Base-by-base conservation (phyloP, 192 early-diverging fungal species). In the Rhizoclosmatium sp. region DNA sequence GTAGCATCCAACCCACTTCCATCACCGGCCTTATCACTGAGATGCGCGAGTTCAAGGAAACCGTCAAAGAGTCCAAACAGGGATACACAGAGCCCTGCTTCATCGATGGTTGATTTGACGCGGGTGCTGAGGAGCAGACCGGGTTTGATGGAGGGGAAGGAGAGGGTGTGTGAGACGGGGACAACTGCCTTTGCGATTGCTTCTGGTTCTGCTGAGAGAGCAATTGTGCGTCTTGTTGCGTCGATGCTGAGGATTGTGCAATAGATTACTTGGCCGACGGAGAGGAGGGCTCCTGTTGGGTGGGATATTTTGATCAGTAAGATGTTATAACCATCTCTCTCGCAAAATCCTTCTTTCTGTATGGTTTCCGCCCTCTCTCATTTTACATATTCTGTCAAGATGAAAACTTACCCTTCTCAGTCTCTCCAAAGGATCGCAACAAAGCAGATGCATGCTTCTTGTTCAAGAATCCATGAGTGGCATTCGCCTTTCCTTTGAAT, bases 31-130 rank as follows among this genome's bases (percentile, higher is more conserved):
- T 64, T 64, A 4, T 60, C 47, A 47, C 61, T 74, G 86, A 84
- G 1, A 69, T 93, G 92, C 51, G 85, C 84, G 65, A 90, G 69
- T 56, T 92, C 91, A 39, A 95, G 89, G 2, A 85, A 88, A 69
- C 92, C 93, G 75, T 94, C 89, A 75, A 96, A 94, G 60, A 95
- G 86, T n/a, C 93, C 94, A 89, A 95, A 91, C 78, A 96, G 91
- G 58, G 90, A 89, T 60, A 93, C 80, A 65, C 88, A 73, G 23
- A 95, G 60, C 1, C 96, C 96, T 77, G 81, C 86, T 42, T 89
- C 85, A 74, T 90, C 84, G 41, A 91, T 77, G 56, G 84, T 3
- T 16, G 59, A 82, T 56, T 92, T 89, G 40, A 98, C 82, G 41
- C 91, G 88, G 2, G 89, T 90, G 5, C 89, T 82, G 5, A 98